These are phyloP conservation scores for Spizellomyces punctatus DNA, from an alignment of 192 early-diverging fungal species.

Conservation along the genomic window DNA sequence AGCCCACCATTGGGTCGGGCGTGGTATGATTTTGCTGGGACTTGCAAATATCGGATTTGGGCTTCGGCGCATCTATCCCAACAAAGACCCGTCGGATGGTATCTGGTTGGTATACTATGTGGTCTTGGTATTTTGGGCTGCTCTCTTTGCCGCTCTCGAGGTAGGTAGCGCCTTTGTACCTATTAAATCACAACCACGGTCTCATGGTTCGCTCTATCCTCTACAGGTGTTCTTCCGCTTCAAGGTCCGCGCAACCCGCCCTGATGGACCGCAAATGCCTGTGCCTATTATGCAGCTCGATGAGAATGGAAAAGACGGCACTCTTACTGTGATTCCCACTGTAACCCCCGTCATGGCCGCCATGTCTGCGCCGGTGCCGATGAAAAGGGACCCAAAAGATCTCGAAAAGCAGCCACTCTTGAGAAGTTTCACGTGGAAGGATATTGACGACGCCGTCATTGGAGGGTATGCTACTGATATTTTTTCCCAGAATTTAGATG, in stretches of 20 bases:
- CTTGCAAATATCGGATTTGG: conserved; percentile 37
- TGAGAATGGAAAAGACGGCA: not conserved
- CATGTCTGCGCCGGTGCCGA: not conserved
- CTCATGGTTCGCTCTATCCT: conserved; percentile 22
- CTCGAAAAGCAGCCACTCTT: not conserved
- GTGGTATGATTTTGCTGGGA: conserved; percentile 12
- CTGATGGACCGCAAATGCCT: not conserved
- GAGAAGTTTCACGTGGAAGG: conserved; percentile 2
- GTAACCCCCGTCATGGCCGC: not conserved
- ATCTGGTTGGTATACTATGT: conserved; percentile 32
- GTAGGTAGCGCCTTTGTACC: too few species aligned
- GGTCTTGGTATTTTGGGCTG: conserved; percentile 15
- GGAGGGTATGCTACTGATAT: not conserved
- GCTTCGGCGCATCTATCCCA: conserved; percentile 36
- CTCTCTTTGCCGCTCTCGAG: too few species aligned
- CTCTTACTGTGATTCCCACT: not conserved
- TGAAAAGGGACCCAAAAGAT: not conserved
- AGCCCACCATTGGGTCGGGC: conserved; percentile 16
- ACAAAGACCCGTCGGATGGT: not conserved
- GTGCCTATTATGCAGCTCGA: not conserved
- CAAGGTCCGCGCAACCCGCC: not conserved
- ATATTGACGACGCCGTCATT: not conserved
- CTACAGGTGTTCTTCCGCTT: conserved; percentile 8
- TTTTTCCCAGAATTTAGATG: not conserved
- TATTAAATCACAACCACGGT: not conserved